Evolutionary conservation across 176 grass and related monocot genomes (phyloP).

Genomic region (Eragrostis curvula): DNA sequence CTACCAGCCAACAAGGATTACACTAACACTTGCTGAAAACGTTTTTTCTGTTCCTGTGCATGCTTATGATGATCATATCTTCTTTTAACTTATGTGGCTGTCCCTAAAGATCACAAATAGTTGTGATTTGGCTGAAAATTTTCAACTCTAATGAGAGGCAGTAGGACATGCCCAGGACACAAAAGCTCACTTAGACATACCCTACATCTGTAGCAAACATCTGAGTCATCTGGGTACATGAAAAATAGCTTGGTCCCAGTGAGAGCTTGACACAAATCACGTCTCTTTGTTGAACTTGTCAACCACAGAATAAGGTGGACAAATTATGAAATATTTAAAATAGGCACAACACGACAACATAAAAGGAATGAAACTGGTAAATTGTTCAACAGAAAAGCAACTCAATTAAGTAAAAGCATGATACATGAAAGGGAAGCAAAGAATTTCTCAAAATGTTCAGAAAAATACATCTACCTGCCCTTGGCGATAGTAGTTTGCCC

Average conservation of each 20-base stretch:
- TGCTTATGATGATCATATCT: slow-evolving; percentile 69
- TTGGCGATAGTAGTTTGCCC: slow-evolving; percentile 66
- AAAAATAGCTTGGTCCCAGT: slow-evolving; percentile 81
- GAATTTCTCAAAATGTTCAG: background rate
- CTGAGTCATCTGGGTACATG: slow-evolving; percentile 78
- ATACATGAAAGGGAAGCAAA: background rate
- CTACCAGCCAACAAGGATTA: no score
- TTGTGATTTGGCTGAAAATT: slow-evolving; percentile 67
- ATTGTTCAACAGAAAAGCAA: background rate
- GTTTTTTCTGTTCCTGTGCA: slow-evolving; percentile 65
- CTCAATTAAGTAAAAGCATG: background rate
- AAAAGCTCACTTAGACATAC: slow-evolving; percentile 20
- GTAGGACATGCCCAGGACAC: background rate
- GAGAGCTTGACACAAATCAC: slow-evolving; percentile 68
- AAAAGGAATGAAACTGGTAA: slow-evolving; percentile 11
- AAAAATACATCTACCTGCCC: slow-evolving; percentile 54
- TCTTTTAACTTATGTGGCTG: slow-evolving; percentile 67
- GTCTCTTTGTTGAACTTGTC: slow-evolving; percentile 63
- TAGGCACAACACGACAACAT: slow-evolving; percentile 13
- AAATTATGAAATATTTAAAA: slow-evolving; percentile 71
- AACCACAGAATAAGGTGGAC: no score
- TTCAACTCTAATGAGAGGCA: slow-evolving; percentile 23
- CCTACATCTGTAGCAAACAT: slow-evolving; percentile 66
- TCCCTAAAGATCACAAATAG: slow-evolving; percentile 64
- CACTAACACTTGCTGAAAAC: slow-evolving; percentile 70